Evolutionary conservation across 108 stramenopile species (phyloP).

Genomic region (Fragilariopsis cylindrus): DNA sequence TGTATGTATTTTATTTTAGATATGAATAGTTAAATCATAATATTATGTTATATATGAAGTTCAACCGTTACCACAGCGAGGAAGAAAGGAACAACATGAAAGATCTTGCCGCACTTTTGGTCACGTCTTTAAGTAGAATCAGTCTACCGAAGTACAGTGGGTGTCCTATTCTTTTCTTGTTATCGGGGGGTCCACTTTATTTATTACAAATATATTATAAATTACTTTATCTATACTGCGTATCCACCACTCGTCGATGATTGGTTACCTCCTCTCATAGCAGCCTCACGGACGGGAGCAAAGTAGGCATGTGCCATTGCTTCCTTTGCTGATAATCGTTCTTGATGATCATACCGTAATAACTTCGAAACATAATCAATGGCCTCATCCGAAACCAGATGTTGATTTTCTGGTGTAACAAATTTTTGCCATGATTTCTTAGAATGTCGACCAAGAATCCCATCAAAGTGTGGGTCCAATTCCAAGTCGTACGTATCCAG

Average conservation of each 20-base stretch:
- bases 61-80: too few species aligned
- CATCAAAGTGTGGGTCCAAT: constrained; percentile 97
- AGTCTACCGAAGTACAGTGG: too few species aligned
- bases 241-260: constrained; percentile 21
- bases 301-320: constrained; percentile 98
- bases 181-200: too few species aligned
- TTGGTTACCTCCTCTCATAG: constrained; percentile 46
- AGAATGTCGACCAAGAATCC: constrained; percentile 93
- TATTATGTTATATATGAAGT: too few species aligned
- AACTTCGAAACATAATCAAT: constrained; percentile 94
- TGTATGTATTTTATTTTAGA: too few species aligned
- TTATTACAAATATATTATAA: too few species aligned
- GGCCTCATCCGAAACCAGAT: constrained; percentile 96
- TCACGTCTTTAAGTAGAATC: too few species aligned
- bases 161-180: too few species aligned
- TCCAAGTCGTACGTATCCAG: constrained; percentile 97
- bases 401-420: constrained; percentile 95
- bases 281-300: constrained; percentile 91
- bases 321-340: constrained; percentile 96
- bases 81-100: too few species aligned
- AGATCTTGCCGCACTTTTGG: too few species aligned
- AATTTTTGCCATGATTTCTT: constrained; percentile 99
- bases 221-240: constrained; percentile 13
- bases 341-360: constrained; percentile 95
- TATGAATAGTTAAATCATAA: not conserved